Base-by-base conservation (phyloP, 1,284 basidiomycete genomes). In the Rhodotorula mucilaginosa region DNA sequence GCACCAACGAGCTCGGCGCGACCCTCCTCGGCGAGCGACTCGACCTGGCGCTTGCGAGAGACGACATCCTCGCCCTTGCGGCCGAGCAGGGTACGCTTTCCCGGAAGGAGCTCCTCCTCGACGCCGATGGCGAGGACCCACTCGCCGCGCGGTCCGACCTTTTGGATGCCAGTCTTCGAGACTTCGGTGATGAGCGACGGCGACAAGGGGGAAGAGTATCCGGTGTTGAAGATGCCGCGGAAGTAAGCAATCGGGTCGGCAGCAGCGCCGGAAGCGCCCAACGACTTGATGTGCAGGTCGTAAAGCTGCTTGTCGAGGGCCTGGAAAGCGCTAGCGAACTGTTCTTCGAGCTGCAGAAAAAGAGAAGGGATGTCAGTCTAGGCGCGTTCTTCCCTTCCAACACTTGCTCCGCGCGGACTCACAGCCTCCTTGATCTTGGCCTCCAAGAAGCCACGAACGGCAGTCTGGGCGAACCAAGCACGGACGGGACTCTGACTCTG, bases 111-210 rank as follows among this genome's bases (percentile, higher is more conserved):
- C 77, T 82, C 63, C 75, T 83, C 82, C 69, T 82, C 82, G 19
- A 83, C 82, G 47, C 83, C 83, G 68, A 84, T 82, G 64, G 83
- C 81, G 57, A 84, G 77, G 64, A 84, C 78, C 77, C 80, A 84
- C 74, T 83, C 83, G 63, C 82, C 81, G 59, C 80, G 77, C 62
- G 81, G 77, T 2, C 83, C 83, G 68, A 83, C 80, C 80, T 82
- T 81, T 78, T 80, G 81, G 69, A 83, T 79, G 51, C 82, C 82
- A 4, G 68, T 69, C 75, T 77, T 72, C 5, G 77, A 74, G 29
- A 78, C 77, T 44, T 74, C 52, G 63, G 69, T 66, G 71, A 78
- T 46, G 71, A 78, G 54, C 74, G 76, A 62, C 74, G 78, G 71
- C 44, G 44, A 56, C 74, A 75, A 60, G 74, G 78, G 73, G 44